Base-by-base conservation (phyloP, 1,139 yeast genomes). In the Yamadazyma aaseri region DNA sequence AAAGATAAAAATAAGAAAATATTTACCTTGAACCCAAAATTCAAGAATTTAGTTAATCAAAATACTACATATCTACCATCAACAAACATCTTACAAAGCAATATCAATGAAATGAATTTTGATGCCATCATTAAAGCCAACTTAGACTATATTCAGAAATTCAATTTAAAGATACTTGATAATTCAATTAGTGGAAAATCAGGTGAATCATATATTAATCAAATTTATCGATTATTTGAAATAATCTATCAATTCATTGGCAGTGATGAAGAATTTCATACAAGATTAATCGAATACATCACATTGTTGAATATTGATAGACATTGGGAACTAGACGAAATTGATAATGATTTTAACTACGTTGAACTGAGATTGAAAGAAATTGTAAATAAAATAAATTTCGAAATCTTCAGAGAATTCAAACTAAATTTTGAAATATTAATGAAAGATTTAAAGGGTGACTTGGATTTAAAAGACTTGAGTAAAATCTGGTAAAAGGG, bases 61-160 rank as follows among this genome's bases (percentile, higher is more conserved):
- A 42, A 50, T 39, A 46, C 10, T 46, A 4, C 27, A 11, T 11
- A 35, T 15, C 27, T 46, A 14, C 43, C 49, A 26, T 31, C 33
- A 12, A 10, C 11, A 3, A 7, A 26, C 26, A 29, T 12, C 18
- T 36, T 35, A 7, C 16, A 31, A 17, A 39, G 45, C 29, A 55
- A 57, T 34, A 45, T 59, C 33, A 49, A 53, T 24, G 53, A 50
- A 31, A 48, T 61, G 46, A 61, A 74, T n/a, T 55, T 79, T 26
- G 80, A 78, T 46, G 79, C 75, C 27, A 46, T 79, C 14, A 60
- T 65, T 4, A 32, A 47, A 2, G 40, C 70, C 6, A 84, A 79
- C 46, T 42, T 51, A 6, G 45, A 49, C 1, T 78, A 71, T 46
- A 39, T 41, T 3, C 49, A 51, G 4, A 65, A 73, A 12, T 61